phyloP scores from a whole-genome alignment of 1,284 basidiomycete genomes.

The Meripilus lineatus region DNA sequence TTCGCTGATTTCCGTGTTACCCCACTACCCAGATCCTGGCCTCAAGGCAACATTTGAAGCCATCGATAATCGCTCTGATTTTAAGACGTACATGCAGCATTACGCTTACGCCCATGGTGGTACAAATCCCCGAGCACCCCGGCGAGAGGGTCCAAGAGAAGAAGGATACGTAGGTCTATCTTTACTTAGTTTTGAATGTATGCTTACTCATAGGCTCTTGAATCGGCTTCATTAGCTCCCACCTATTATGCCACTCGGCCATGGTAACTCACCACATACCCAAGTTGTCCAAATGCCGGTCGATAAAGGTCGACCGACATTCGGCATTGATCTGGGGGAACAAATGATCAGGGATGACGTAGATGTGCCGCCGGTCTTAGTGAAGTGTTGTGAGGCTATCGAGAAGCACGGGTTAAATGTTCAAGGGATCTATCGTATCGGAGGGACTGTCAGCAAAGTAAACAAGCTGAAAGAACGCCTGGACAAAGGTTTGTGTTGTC shows the following conservation, averaged over 20 bases:
- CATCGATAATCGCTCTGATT: slow-evolving; percentile 94
- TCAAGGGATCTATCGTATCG: slow-evolving; percentile 92
- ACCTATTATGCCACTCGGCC: slow-evolving; percentile 34
- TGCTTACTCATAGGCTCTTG: slow-evolving; percentile 7
- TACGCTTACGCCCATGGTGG: slow-evolving; percentile 83
- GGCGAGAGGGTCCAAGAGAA: slow-evolving; percentile 79
- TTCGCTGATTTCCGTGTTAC: slow-evolving; percentile 1
- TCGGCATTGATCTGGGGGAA: slow-evolving; percentile 88
- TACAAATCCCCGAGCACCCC: slow-evolving; percentile 57
- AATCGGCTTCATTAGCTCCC: slow-evolving; percentile 43
- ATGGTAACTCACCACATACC: slow-evolving; percentile 25
- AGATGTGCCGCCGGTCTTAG: slow-evolving; percentile 85
- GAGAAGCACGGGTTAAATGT: slow-evolving; percentile 83
- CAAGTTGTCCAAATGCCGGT: slow-evolving; percentile 33
- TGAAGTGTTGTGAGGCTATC: slow-evolving; percentile 89
- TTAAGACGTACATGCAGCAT: slow-evolving; percentile 96
- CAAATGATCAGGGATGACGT: slow-evolving; percentile 88
- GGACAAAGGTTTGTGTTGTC: slow-evolving; percentile 63
- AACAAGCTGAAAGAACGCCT: slow-evolving; percentile 79
- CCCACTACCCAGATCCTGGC: slow-evolving; percentile 48
- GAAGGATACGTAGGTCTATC: slow-evolving; percentile 74
- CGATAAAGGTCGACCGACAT: slow-evolving; percentile 73
- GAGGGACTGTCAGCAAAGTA: slow-evolving; percentile 89
- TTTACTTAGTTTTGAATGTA: slow-evolving; percentile 3
- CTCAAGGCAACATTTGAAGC: slow-evolving; percentile 84